Percentiles rank a stretch among this genome's conserved stretches.
Evolutionary conservation across 2,329 filamentous ascomycete genomes (phyloP).

Genomic region (Pseudogymnoascus verrucosus): DNA sequence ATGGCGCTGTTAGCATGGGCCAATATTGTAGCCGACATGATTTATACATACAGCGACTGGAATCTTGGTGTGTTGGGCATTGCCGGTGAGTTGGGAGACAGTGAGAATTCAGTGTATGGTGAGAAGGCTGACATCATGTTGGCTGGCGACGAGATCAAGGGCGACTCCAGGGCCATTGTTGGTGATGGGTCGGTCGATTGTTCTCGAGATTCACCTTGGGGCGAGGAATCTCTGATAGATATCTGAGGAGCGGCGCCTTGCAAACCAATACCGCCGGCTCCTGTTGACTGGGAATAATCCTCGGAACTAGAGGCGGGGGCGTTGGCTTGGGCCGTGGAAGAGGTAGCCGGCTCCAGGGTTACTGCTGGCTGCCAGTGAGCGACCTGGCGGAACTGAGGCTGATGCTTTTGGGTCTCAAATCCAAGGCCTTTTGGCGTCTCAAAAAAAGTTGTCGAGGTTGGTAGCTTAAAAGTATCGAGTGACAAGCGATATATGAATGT

Average conservation of each 20-base stretch:
- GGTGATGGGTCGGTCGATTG: constrained; percentile 1
- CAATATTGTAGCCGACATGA: background rate
- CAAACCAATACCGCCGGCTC: constrained; percentile 6
- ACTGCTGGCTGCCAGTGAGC: background rate
- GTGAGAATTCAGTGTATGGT: constrained; percentile 46
- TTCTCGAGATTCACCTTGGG: background rate
- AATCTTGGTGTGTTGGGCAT: constrained; percentile 37
- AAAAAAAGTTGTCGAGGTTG: background rate
- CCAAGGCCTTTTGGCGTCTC: background rate
- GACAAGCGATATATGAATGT: background rate
- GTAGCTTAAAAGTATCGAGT: constrained; percentile 2
- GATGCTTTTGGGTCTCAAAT: background rate
- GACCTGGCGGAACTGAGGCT: constrained; percentile 6
- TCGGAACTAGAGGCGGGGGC: constrained; percentile 2
- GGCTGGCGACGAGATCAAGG: constrained; percentile 54
- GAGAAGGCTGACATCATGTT: constrained; percentile 47
- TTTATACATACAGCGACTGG: constrained; percentile 41
- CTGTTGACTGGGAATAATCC: constrained; percentile 1
- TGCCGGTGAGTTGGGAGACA: constrained; percentile 44
- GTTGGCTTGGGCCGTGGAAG: constrained; percentile 2
- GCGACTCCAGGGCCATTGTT: constrained; percentile 52
- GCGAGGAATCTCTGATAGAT: constrained; percentile 8
- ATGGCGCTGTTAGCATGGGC: background rate
- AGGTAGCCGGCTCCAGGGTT: background rate
- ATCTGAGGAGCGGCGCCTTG: background rate